Evolutionary conservation across 2,329 filamentous ascomycete genomes (phyloP).

Genomic region (Pseudocercospora cruenta): DNA sequence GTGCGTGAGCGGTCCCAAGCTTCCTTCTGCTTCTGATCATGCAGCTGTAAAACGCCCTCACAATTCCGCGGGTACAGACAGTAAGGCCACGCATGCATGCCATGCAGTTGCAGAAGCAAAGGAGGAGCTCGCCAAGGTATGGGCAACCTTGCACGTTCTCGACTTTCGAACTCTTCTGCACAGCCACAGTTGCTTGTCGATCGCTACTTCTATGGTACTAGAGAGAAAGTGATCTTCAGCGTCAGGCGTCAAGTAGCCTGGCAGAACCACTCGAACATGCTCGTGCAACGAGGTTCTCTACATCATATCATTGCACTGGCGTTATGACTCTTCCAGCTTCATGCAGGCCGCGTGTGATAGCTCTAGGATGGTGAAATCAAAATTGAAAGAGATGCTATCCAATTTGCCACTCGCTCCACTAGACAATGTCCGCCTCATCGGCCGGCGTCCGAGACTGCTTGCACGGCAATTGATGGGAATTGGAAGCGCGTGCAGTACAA

Average conservation of each 20-base stretch:
- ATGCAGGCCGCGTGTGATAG: slow-evolving; percentile 15
- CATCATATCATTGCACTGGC: not conserved
- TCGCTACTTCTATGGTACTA: not conserved
- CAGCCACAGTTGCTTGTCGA: slow-evolving; percentile 13
- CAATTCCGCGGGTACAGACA: slow-evolving; percentile 1
- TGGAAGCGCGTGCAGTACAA: not conserved
- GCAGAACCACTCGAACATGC: slow-evolving; percentile 3
- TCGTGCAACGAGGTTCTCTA: not conserved
- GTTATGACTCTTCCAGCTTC: slow-evolving; percentile 8
- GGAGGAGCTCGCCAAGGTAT: slow-evolving; percentile 3
- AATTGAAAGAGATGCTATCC: not conserved
- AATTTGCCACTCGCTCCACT: slow-evolving; percentile 2
- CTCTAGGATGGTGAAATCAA: not conserved
- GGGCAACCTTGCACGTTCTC: slow-evolving; percentile 17
- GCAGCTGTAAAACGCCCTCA: slow-evolving; percentile 1
- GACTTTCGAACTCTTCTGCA: not conserved
- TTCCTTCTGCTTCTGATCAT: not conserved
- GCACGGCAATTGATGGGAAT: not conserved
- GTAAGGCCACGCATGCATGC: slow-evolving; percentile 13
- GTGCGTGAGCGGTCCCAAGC: not conserved
- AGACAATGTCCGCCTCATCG: not conserved
- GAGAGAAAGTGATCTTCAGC: slow-evolving; percentile 13
- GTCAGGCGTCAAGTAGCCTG: slow-evolving; percentile 15
- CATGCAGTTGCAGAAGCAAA: slow-evolving; percentile 8
- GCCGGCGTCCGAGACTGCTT: not conserved